Percentiles rank a stretch among this genome's conserved stretches.
Evolutionary conservation across 1,284 basidiomycete species (phyloP).

Genomic region (Ceratobasidium sp.): DNA sequence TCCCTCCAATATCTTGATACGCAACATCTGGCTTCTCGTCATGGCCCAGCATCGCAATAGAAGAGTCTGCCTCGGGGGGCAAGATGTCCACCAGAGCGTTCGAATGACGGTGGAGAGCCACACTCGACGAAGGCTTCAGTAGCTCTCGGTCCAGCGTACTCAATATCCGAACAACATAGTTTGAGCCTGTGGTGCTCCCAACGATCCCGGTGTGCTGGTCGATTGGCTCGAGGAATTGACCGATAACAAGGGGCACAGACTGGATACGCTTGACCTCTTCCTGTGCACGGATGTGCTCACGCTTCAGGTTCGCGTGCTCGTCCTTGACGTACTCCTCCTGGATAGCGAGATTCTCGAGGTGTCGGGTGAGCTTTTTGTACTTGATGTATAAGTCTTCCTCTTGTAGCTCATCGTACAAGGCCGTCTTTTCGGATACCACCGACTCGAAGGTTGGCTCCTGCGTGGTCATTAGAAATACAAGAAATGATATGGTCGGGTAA

Average conservation of each 20-base stretch:
- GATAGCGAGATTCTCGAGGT: constrained; percentile 93
- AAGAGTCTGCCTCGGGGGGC: constrained; percentile 98
- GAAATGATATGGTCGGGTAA: constrained; percentile 41
- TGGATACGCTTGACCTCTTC: constrained; percentile 99
- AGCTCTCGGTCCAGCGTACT: constrained; percentile 98
- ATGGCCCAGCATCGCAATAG: constrained; percentile 92
- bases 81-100: constrained; percentile 99
- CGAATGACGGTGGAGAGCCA: constrained; percentile 98
- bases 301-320: constrained; percentile 97
- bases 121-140: constrained; percentile 96
- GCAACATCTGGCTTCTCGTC: constrained; percentile 95
- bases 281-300: constrained; percentile 97
- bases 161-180: constrained; percentile 98
- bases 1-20: constrained; percentile 94
- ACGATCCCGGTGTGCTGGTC: constrained; percentile 99
- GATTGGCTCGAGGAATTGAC: constrained; percentile 99
- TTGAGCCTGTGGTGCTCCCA: constrained; percentile 97
- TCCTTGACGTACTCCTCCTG: constrained; percentile 99
- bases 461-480: neutral
- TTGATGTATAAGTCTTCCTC: constrained; percentile 96
- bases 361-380: constrained; percentile 93
- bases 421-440: constrained; percentile 88
- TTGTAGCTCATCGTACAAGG: constrained; percentile 85
- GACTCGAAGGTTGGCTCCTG: constrained; percentile 93
- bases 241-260: constrained; percentile 99